These are phyloP conservation scores for Epithemia pelagica DNA, from an alignment of 108 stramenopile species.

Conservation along the genomic window DNA sequence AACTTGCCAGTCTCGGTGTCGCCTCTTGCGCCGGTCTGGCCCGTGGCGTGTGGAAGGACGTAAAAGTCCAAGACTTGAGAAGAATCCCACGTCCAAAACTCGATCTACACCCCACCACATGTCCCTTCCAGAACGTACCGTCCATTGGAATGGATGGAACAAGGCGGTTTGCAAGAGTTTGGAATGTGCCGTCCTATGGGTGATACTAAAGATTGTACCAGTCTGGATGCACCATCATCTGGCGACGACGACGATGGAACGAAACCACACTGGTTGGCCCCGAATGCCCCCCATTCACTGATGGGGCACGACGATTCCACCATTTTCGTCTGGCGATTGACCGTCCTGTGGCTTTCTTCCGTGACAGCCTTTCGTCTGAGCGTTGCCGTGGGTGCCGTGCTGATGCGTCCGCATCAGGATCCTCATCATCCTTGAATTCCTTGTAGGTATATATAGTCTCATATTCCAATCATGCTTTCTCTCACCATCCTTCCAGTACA, in stretches of 20 bases:
- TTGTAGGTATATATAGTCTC: no score
- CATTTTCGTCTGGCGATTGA: no score
- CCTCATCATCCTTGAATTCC: no score
- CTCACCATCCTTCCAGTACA: no score
- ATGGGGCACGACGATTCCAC: no score
- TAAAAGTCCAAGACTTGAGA: not conserved
- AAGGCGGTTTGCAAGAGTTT: not conserved
- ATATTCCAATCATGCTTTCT: no score
- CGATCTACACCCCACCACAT: not conserved
- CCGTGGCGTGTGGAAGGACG: not conserved
- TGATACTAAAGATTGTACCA: conserved; percentile 1
- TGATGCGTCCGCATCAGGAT: no score
- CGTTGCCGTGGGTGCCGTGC: not conserved
- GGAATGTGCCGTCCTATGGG: not conserved
- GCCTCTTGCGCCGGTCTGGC: not conserved
- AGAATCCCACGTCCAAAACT: not conserved
- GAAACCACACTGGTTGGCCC: not conserved
- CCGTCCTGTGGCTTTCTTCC: not conserved
- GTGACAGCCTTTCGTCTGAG: not conserved
- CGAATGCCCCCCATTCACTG: not conserved
- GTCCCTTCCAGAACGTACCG: not conserved
- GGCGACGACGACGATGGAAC: not conserved
- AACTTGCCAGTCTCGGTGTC: not conserved
- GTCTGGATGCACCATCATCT: not conserved
- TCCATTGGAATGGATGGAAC: not conserved